Evolutionary conservation across 2,329 filamentous ascomycete species (phyloP).

Genomic region (Ophiostoma ulmi): DNA sequence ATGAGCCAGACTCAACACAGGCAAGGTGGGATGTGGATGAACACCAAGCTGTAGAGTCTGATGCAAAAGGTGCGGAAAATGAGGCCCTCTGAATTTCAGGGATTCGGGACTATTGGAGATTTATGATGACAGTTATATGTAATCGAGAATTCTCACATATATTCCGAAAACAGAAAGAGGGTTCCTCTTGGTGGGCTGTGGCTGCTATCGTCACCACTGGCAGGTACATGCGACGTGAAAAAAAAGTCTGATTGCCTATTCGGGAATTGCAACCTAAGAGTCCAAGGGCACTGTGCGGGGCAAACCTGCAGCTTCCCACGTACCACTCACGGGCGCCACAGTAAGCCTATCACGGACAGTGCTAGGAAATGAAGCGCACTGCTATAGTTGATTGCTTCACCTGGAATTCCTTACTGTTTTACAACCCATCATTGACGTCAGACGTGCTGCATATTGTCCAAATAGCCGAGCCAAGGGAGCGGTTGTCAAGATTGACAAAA

Average conservation of each 20-base stretch:
- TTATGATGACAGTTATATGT: background rate
- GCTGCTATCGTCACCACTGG: slow-evolving; percentile 14
- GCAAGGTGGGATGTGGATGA: background rate
- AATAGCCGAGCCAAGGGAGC: background rate
- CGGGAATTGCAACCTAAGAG: slow-evolving; percentile 3
- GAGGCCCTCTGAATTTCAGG: too few species aligned
- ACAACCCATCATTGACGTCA: background rate
- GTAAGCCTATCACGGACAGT: background rate
- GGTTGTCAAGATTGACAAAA: background rate
- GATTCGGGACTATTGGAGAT: background rate
- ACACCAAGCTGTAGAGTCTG: background rate
- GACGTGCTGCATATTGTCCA: background rate
- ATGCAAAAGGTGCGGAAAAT: background rate
- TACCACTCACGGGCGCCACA: background rate
- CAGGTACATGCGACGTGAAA: slow-evolving; percentile 19
- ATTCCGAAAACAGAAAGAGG: slow-evolving; percentile 6
- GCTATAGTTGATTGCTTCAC: background rate
- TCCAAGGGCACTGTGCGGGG: slow-evolving; percentile 25
- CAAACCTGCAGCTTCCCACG: background rate
- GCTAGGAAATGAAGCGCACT: background rate
- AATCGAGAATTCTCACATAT: background rate
- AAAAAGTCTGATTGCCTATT: slow-evolving; percentile 24
- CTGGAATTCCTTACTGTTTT: background rate
- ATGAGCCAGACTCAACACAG: background rate
- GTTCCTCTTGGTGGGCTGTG: slow-evolving; percentile 4